These are phyloP conservation scores for Dendrocalamus sinicus DNA, from an alignment of 176 grass and related monocot genomes.

Conservation along the genomic window DNA sequence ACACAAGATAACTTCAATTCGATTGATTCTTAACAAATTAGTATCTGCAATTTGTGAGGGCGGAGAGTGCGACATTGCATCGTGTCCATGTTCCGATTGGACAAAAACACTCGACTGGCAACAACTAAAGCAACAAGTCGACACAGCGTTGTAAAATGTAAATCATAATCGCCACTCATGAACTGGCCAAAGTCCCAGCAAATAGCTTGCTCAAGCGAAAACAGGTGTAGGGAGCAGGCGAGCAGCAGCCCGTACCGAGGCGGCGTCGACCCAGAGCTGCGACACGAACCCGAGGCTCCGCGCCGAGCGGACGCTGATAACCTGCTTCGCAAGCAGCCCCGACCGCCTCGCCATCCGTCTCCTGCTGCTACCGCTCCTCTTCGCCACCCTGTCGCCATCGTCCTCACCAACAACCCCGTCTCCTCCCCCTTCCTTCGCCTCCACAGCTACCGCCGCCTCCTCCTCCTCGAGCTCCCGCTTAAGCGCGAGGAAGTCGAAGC, in stretches of 20 bases:
- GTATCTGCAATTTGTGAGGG: background rate
- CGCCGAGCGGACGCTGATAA: conserved; percentile 80
- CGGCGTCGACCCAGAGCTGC: conserved; percentile 86
- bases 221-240: background rate
- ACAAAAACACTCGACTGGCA: background rate
- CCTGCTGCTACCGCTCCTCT: conserved; percentile 35
- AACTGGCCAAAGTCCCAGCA: conserved; percentile 10
- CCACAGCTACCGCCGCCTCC: conserved; percentile 1
- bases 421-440: conserved; percentile 24
- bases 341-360: conserved; percentile 69
- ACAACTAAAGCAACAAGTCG: background rate
- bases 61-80: too few relatives aligned
- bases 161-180: background rate
- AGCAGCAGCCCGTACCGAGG: conserved; percentile 48
- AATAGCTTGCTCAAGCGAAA: conserved; percentile 6
- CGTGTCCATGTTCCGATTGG: too few relatives aligned
- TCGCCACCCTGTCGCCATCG: conserved; percentile 31
- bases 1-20: background rate
- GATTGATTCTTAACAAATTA: background rate
- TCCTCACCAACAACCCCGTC: conserved; percentile 16
- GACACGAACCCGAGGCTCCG: conserved; percentile 91
- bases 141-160: background rate
- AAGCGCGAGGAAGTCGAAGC: conserved; percentile 82
- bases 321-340: conserved; percentile 88
- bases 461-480: conserved; percentile 80